phyloP scores from a whole-genome alignment of 495 filamentous ascomycete genomes.

The Apodospora peruviana region DNA sequence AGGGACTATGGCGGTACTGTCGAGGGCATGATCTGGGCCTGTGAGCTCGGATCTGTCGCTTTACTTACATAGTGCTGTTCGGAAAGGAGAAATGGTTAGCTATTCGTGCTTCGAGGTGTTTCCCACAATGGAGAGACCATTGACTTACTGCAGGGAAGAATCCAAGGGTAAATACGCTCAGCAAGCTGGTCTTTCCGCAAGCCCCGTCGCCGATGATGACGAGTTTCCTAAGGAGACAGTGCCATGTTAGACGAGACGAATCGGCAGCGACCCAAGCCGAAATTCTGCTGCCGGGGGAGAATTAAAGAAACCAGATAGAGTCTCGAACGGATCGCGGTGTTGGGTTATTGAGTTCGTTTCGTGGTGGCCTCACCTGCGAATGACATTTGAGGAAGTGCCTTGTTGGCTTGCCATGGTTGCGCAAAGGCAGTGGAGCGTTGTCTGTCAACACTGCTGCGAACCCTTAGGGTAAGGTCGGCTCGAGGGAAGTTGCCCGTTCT shows the following conservation, averaged over 20 bases:
- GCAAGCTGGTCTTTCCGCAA: conserved; percentile 94
- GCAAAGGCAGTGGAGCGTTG: not conserved
- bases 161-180: conserved; percentile 96
- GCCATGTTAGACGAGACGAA: conserved; percentile 7
- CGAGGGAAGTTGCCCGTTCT: not conserved
- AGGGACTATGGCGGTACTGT: no score
- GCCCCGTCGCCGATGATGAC: conserved; percentile 99
- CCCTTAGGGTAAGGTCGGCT: not conserved
- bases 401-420: conserved; percentile 21
- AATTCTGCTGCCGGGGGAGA: not conserved
- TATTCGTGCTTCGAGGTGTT: not conserved
- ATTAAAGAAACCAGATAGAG: no score
- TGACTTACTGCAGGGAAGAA: conserved; percentile 97
- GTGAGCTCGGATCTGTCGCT: not conserved
- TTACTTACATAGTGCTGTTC: conserved; percentile 66
- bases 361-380: conserved; percentile 23
- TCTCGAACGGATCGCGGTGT: no score
- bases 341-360: no score
- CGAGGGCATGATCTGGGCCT: no score
- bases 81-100: conserved; percentile 11
- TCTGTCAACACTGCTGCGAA: not conserved
- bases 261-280: no score
- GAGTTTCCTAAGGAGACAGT: conserved; percentile 64
- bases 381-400: conserved; percentile 25
- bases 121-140: not conserved